Percentiles rank a stretch among this genome's conserved stretches.
Evolutionary conservation across 805 yeast species (phyloP).

Genomic region (Spencermartinsiella europaea): DNA sequence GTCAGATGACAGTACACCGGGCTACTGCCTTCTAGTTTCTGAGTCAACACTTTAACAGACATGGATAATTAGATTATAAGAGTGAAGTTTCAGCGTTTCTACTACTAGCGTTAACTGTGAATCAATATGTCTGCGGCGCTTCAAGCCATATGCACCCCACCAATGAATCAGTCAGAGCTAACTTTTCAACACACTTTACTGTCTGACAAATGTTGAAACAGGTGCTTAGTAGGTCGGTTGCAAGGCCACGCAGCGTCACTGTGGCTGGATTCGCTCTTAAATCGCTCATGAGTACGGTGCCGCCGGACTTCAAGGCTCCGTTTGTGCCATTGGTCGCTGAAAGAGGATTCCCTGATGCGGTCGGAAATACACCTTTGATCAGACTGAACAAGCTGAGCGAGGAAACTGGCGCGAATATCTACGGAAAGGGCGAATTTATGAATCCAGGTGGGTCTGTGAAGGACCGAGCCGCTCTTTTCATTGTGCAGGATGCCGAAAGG

Average conservation of each 20-base stretch:
- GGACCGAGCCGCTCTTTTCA: constrained; percentile 80
- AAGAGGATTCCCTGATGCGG: constrained; percentile 71
- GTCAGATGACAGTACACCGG: constrained; percentile 15
- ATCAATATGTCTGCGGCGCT: too few relatives aligned
- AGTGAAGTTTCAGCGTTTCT: too few relatives aligned
- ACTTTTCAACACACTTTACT: too few relatives aligned
- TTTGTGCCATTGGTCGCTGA: constrained; percentile 63
- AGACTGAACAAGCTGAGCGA: constrained; percentile 52
- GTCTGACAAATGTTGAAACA: not conserved
- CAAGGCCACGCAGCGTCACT: not conserved
- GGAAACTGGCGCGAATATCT: constrained; percentile 64
- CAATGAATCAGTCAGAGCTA: too few relatives aligned
- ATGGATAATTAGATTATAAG: too few relatives aligned
- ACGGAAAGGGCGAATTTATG: constrained; percentile 88
- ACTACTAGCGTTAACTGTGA: too few relatives aligned
- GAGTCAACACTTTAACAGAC: constrained; percentile 6
- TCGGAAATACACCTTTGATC: constrained; percentile 89
- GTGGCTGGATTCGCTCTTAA: not conserved
- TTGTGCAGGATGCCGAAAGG: constrained; percentile 73
- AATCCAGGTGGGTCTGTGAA: constrained; percentile 93
- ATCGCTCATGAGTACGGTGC: not conserved
- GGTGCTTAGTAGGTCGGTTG: not conserved
- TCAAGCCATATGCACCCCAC: too few relatives aligned
- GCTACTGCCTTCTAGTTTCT: constrained; percentile 7
- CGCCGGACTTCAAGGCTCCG: constrained; percentile 30